Evolutionary conservation across 805 yeast species (phyloP).

Genomic region (Nadsonia fulvescens): DNA sequence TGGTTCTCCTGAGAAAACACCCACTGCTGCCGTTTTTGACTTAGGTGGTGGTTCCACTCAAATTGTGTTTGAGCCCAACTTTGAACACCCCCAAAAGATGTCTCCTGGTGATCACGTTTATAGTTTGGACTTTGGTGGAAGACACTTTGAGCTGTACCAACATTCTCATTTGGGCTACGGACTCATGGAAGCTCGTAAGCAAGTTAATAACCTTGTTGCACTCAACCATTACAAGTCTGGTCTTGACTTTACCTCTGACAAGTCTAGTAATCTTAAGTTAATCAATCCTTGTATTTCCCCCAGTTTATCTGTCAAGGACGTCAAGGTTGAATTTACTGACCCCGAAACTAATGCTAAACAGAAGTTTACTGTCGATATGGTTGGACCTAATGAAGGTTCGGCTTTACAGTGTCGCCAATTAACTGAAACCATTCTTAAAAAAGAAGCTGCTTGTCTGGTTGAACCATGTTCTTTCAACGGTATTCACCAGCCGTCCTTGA

Average conservation of each 20-base stretch:
- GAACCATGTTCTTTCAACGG: slow-evolving; percentile 95
- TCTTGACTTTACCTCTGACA: slow-evolving; percentile 21
- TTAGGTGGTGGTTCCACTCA: slow-evolving; percentile 98
- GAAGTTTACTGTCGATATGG: slow-evolving; percentile 36
- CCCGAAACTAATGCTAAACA: slow-evolving; percentile 17
- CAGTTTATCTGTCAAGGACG: slow-evolving; percentile 38
- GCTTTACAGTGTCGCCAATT: slow-evolving; percentile 75
- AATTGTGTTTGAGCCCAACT: slow-evolving; percentile 92
- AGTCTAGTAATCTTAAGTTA: slow-evolving; percentile 21
- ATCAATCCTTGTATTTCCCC: slow-evolving; percentile 84
- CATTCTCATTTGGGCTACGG: slow-evolving; percentile 94
- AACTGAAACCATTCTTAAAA: slow-evolving; percentile 69
- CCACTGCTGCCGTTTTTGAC: slow-evolving; percentile 95
- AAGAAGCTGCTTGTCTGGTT: slow-evolving; percentile 55
- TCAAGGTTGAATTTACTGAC: slow-evolving; percentile 37
- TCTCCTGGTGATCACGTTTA: slow-evolving; percentile 80
- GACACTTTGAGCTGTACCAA: slow-evolving; percentile 71
- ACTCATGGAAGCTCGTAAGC: slow-evolving; percentile 80
- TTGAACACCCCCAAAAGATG: slow-evolving; percentile 30
- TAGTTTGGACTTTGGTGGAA: slow-evolving; percentile 60
- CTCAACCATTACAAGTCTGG: slow-evolving; percentile 21
- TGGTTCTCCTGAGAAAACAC: slow-evolving; percentile 51
- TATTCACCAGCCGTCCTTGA: slow-evolving; percentile 86
- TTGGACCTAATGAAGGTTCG: slow-evolving; percentile 42
- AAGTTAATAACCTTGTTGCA: slow-evolving; percentile 52